Percentiles rank a stretch among this genome's conserved stretches.
Conservation (phyloP, 768 basidiomycete genomes). For the Nevesoporus exiguus region DNA sequence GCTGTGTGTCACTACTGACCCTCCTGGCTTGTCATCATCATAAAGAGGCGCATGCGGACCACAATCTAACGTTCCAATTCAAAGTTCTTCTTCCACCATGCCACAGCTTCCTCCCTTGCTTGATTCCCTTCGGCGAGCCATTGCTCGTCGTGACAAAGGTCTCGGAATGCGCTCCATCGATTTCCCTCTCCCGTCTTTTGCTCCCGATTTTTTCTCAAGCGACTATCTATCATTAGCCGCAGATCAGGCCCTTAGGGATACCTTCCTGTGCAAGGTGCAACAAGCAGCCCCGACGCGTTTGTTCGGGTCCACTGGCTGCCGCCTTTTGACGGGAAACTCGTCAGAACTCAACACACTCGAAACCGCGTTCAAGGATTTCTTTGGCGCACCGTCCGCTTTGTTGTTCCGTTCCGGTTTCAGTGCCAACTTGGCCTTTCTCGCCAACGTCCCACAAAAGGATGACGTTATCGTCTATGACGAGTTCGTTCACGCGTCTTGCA, state of each 20-base stretch:
- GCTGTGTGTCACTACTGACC: neutral
- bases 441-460: constrained; percentile 39
- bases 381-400: constrained; percentile 38
- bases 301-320: constrained; percentile 49
- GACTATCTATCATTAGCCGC: constrained; percentile 49
- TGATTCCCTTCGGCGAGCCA: constrained; percentile 13
- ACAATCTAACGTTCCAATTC: neutral
- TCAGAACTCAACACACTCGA: constrained; percentile 15
- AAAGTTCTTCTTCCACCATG: constrained; percentile 1
- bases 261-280: constrained; percentile 32
- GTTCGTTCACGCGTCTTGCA: constrained; percentile 48
- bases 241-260: constrained; percentile 30
- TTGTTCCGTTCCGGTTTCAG: constrained; percentile 55
- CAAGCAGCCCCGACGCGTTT: constrained; percentile 19
- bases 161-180: constrained; percentile 11
- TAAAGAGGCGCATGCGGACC: constrained; percentile 4
- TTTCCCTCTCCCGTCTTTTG: constrained; percentile 16
- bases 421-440: constrained; percentile 50
- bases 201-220: constrained; percentile 43
- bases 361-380: constrained; percentile 9
- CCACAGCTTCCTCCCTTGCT: constrained; percentile 7
- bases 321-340: constrained; percentile 42
- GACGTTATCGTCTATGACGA: constrained; percentile 55
- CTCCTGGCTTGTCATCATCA: neutral
- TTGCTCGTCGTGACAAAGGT: constrained; percentile 7